Evolutionary conservation across 495 filamentous ascomycete species (phyloP).

Genomic region (Hamigera avellanea): DNA sequence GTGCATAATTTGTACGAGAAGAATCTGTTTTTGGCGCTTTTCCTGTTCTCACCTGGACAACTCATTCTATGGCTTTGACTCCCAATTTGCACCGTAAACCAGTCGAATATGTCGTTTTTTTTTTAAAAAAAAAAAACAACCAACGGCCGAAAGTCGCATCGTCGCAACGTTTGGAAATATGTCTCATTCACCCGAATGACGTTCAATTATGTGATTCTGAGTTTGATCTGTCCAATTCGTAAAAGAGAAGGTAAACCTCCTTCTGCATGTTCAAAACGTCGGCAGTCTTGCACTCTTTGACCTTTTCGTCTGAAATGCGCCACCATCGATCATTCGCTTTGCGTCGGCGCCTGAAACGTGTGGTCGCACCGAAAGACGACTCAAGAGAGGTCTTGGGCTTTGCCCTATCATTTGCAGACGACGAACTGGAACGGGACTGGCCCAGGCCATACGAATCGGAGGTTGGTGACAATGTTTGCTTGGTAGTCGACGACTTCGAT

Average conservation of each 20-base stretch:
- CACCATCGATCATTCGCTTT: constrained; percentile 74
- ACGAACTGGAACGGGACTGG: constrained; percentile 15
- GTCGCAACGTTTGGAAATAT: no score
- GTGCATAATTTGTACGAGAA: no score
- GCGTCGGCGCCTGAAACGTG: constrained; percentile 42
- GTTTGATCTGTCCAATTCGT: constrained; percentile 56
- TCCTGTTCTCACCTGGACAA: no score
- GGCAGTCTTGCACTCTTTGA: constrained; percentile 83
- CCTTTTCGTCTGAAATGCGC: constrained; percentile 95
- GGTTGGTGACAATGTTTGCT: constrained; percentile 13
- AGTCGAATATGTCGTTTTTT: no score
- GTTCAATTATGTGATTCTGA: background rate
- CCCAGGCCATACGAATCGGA: constrained; percentile 18
- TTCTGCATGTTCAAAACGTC: constrained; percentile 90
- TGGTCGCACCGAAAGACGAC: constrained; percentile 8
- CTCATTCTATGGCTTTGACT: no score
- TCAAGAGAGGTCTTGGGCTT: constrained; percentile 17
- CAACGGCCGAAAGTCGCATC: no score
- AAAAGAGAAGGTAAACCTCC: constrained; percentile 94
- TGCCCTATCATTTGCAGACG: constrained; percentile 10
- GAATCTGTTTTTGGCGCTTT: no score
- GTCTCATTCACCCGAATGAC: no score
- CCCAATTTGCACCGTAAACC: no score
- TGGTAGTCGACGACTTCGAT: constrained; percentile 19
- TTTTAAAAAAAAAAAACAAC: no score